Base-by-base conservation (phyloP, 768 basidiomycete species). In the Trametes punicea region DNA sequence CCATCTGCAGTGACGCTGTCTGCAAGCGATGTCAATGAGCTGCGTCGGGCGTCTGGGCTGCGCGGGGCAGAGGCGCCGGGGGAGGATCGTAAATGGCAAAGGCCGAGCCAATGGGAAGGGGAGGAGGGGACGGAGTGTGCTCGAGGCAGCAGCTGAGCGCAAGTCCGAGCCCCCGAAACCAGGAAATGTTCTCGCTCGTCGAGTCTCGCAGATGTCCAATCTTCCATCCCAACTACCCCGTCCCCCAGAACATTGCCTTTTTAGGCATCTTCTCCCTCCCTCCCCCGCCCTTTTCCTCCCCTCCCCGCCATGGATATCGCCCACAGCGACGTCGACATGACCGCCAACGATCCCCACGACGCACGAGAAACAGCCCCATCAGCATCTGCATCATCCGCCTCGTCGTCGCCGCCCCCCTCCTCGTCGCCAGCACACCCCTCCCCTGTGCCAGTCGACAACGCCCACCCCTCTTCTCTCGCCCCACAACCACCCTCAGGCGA, bases 81-180 rank as follows among this genome's bases (percentile, higher is more conserved):
- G 39, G 55, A 51, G 62, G 56, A 56, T 69, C 66, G 68, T 67
- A 69, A 51, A 64, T 69, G 68, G 68, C 63, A 63, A 62, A 65
- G 29, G 67, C 67, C 68, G 68, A 52, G 40, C 68, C 68, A 69
- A 69, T 69, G 54, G 64, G 64, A 61, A 44, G 2, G 40, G 39
- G 21, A 18, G 53, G 33, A 54, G 39, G 46, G 30, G 29, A 59
- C 39, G 47, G 41, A 10, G 34, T 60, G 55, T 60, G 59, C 58
- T 57, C 62, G 52, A 54, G 59, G 53, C 63, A 59, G 61, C 47
- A 48, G 63, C 56, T 55, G 47, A 62, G 56, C n/a, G n/a, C n/a
- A n/a, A 36, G 34, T 54, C 48, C 62, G 44, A 62, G 55, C 59
- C n/a, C n/a, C 60, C 60, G 61, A 60, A 62, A 60, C 50, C n/a